Evolutionary conservation across 2,329 filamentous ascomycete species (phyloP).

Genomic region (Phialophora tarda): DNA sequence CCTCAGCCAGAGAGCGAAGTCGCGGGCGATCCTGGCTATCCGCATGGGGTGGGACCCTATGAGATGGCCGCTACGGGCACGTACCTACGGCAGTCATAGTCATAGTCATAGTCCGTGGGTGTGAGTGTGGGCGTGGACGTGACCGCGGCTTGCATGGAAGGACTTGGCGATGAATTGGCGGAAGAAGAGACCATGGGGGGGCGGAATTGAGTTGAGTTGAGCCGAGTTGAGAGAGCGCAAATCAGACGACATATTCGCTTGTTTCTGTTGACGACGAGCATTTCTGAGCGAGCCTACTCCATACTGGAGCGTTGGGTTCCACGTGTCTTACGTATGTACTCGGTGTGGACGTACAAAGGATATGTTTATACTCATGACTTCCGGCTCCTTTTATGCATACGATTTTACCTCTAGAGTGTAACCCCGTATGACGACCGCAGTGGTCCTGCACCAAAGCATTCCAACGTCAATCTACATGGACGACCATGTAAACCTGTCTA

Average conservation of each 20-base stretch:
- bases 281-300: not conserved
- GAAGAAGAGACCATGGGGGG: not conserved
- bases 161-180: not conserved
- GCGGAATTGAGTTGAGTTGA: no score
- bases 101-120: not conserved
- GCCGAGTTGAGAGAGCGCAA: no score
- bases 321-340: not conserved
- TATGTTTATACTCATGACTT: not conserved
- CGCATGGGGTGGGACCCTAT: not conserved
- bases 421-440: not conserved
- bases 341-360: not conserved
- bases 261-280: not conserved
- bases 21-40: not conserved
- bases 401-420: not conserved
- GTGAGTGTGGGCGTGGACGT: not conserved
- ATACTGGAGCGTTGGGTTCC: not conserved
- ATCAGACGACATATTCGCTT: not conserved
- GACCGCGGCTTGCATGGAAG: not conserved
- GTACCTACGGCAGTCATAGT: not conserved
- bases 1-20: conserved; percentile 22
- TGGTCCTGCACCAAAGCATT: not conserved
- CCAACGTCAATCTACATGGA: not conserved
- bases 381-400: not conserved
- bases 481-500: not conserved
- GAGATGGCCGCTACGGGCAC: conserved; percentile 22